Conservation (phyloP, 2,329 filamentous ascomycete genomes). For the Sclerotinia spermophila region DNA sequence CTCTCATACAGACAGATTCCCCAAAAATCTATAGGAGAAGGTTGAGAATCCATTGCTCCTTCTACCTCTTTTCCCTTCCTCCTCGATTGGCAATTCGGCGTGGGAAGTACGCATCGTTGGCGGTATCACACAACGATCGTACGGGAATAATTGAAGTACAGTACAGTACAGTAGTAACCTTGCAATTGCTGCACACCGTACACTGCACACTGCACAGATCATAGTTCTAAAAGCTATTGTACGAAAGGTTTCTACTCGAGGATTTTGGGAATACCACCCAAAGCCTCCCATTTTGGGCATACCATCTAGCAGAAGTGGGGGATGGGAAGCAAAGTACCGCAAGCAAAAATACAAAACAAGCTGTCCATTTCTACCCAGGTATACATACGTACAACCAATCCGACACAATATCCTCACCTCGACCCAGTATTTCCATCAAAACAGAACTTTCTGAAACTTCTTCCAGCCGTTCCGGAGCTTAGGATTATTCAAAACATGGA, state of each 20-base stretch:
- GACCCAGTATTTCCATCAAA: not conserved
- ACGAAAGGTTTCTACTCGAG: not conserved
- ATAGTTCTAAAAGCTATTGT: not conserved
- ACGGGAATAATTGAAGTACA: constrained; percentile 6
- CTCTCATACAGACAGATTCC: no score
- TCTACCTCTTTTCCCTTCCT: not conserved
- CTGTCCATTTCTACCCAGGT: not conserved
- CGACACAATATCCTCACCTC: not conserved
- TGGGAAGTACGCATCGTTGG: constrained; percentile 10
- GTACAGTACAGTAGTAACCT: constrained; percentile 3
- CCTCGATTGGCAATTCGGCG: not conserved
- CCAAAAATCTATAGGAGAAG: no score
- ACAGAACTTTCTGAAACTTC: constrained; percentile 8
- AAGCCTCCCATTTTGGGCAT: not conserved
- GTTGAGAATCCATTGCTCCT: not conserved
- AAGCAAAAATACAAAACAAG: not conserved
- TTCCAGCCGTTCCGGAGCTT: not conserved
- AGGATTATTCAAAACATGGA: not conserved
- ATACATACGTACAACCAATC: not conserved
- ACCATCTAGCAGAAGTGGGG: constrained; percentile 8
- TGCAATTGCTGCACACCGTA: constrained; percentile 3
- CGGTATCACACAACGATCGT: constrained; percentile 8
- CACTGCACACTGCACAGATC: not conserved
- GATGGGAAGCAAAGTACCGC: not conserved
- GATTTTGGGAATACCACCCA: not conserved